These are phyloP conservation scores for Fusarium sp. DNA, from an alignment of 2,329 filamentous ascomycete species.

Conservation along the genomic window DNA sequence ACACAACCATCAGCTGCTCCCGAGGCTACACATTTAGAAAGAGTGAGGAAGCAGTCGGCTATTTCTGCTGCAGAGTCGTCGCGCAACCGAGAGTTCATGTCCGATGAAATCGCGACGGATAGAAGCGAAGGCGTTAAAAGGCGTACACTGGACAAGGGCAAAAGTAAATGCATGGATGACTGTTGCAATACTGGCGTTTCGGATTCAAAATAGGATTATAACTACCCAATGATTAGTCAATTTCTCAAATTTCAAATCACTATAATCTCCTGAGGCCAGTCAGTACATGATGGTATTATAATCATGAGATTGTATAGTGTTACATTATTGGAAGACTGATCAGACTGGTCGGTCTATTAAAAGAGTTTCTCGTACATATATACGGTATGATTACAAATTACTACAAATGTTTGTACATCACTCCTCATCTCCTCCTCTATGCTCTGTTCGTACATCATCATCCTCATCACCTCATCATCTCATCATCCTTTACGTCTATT, in stretches of 20 bases:
- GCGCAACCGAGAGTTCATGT: background rate
- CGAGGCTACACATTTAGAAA: background rate
- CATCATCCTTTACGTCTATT: constrained; percentile 2
- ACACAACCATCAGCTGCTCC: background rate
- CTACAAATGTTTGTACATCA: background rate
- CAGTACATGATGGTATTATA: background rate
- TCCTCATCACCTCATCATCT: background rate
- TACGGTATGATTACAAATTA: constrained; percentile 24
- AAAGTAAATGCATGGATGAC: constrained; percentile 7
- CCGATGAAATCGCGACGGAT: background rate
- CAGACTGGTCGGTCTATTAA: background rate
- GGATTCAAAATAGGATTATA: constrained; percentile 10
- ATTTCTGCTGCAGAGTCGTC: constrained; percentile 9
- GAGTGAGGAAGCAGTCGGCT: constrained; percentile 7
- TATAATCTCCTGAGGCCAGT: background rate
- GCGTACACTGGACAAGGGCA: constrained; percentile 3
- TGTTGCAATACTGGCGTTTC: background rate
- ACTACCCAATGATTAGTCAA: background rate
- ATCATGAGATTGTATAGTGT: background rate
- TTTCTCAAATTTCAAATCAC: background rate
- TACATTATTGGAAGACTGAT: background rate
- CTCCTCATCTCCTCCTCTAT: constrained; percentile 2
- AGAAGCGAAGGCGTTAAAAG: constrained; percentile 10
- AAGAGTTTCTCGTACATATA: background rate
- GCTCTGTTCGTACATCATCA: background rate